A percentile compares a stretch with the other conserved stretches of the same genome.
phyloP scores from a whole-genome alignment of 331 rosid genomes.

The Malus hybrid region DNA sequence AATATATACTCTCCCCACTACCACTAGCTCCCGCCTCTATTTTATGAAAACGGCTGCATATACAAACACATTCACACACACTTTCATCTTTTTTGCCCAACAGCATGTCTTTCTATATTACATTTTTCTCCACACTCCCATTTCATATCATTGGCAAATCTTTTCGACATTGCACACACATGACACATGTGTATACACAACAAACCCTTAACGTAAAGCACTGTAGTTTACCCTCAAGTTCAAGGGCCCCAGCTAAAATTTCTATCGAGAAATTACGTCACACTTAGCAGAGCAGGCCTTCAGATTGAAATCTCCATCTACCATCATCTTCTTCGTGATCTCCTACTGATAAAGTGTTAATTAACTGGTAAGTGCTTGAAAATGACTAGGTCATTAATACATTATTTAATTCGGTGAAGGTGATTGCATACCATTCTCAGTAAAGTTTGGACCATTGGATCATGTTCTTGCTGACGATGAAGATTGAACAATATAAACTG shows the following conservation, averaged over 20 bases:
- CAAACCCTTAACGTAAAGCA: neutral
- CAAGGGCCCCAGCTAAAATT: constrained; percentile 34
- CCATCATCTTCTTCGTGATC: neutral
- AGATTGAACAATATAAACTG: neutral
- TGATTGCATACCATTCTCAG: neutral
- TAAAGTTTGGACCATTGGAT: neutral
- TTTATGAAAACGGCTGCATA: constrained; percentile 30
- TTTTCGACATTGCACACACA: constrained; percentile 26
- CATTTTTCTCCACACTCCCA: neutral
- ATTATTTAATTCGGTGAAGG: constrained; percentile 5
- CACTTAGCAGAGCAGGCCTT: constrained; percentile 8
- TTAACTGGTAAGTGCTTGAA: neutral
- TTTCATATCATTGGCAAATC: constrained; percentile 31
- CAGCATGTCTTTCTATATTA: constrained; percentile 11
- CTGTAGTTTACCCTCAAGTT: neutral
- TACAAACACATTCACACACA: constrained; percentile 14
- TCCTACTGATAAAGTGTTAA: neutral
- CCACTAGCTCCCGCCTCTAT: neutral
- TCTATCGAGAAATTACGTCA: constrained; percentile 14
- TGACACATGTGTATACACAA: neutral
- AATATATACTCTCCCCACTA: constrained; percentile 40
- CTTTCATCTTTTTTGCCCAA: constrained; percentile 24
- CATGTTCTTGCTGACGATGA: neutral
- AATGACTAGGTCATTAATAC: neutral
- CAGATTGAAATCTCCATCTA: neutral